phyloP scores from a whole-genome alignment of 2,329 filamentous ascomycete species.

The Colletotrichum sp. region DNA sequence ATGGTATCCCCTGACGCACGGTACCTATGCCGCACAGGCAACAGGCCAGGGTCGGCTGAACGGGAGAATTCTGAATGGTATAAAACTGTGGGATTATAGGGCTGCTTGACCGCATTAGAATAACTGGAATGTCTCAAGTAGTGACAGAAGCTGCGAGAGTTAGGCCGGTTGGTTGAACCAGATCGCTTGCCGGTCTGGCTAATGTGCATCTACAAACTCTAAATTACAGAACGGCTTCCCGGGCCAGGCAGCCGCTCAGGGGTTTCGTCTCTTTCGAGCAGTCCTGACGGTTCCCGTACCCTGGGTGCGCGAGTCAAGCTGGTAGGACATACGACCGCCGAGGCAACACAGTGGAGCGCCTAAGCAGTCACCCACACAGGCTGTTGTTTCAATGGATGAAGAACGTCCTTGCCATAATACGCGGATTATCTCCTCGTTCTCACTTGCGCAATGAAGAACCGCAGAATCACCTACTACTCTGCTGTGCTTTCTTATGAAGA shows the following conservation, averaged over 20 bases:
- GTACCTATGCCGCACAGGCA: neutral
- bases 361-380: neutral
- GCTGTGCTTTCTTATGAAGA: neutral
- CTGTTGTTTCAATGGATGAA: neutral
- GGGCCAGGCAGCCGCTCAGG: neutral
- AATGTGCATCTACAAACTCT: neutral
- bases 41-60: neutral
- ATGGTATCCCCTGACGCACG: neutral
- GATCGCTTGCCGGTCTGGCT: neutral
- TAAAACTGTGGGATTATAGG: neutral
- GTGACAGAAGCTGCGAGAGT: neutral
- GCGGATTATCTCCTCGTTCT: neutral
- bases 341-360: neutral
- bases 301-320: neutral
- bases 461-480: neutral
- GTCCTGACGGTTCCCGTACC: neutral
- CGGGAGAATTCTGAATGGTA: neutral
- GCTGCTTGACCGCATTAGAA: neutral
- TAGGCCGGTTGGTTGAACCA: neutral
- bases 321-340: neutral
- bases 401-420: neutral
- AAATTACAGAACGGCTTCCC: neutral
- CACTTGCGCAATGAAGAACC: neutral
- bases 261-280: neutral
- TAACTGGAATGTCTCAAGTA: neutral